Base-by-base conservation (phyloP, 257 asterid species). In the Solanum peruvianum region DNA sequence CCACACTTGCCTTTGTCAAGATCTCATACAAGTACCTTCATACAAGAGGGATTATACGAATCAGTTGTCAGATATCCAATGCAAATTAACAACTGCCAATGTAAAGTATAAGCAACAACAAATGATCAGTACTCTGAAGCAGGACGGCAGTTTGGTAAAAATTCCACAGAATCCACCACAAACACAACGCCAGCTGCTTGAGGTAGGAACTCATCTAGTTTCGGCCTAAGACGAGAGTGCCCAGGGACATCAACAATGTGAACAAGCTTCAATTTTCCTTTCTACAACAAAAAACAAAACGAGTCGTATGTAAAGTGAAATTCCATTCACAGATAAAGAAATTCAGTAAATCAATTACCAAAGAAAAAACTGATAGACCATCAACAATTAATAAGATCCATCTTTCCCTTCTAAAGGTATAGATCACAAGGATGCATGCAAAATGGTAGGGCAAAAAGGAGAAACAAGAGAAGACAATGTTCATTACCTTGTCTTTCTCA, bases 231-330 rank as follows among this genome's bases (percentile, higher is more conserved):
- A 44, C 98, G 95, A 86, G 95, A 92, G 86, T 97, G 98, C 47
- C 99, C 99, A 77, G 97, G 98, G 89, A 97, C 94, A 89, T 97
- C 98, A 91, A 97, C 94, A 76, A 94, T 27, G 81, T 91, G 96
- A 88, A 94, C 93, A 23, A 92, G 96, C 91, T 92, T 96, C 83
- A 90, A 72, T 90, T 94, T 94, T 18, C 95, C 94, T 90, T 90
- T 92, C 98, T 96, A 91, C 91, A 86, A 83, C 84, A 33, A 47
- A 70, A 35, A 41, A 66, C 88, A 87, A 76, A 86, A 41, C 69
- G 86, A 83, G 66, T 52, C 78, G 39, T 78, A 78, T 8, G 84
- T 75, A 35, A 84, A 23, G 15, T 44, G 84, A 78, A 45, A 49
- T 87, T 45, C 72, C 76, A 42, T 33, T 45, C 67, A 41, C 78